Conservation (phyloP, 2,329 filamentous ascomycete species). For the Talaromyces sp. region DNA sequence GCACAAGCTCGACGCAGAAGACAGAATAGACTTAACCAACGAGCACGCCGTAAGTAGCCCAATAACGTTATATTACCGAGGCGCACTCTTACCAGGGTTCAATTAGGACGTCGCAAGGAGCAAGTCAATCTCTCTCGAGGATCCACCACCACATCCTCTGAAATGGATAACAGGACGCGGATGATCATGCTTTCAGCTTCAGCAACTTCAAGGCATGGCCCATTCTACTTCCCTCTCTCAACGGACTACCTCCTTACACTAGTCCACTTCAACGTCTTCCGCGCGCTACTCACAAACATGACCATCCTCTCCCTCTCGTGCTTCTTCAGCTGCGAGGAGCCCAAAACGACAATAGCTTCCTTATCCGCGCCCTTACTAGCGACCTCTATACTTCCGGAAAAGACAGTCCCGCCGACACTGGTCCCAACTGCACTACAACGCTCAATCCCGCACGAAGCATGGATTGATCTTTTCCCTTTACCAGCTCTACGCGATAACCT, state of each 20-base stretch:
- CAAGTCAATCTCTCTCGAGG: background rate
- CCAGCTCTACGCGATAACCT: slow-evolving; percentile 28
- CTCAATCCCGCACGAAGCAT: slow-evolving; percentile 28
- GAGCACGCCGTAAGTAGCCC: slow-evolving; percentile 24
- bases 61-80: background rate
- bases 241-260: slow-evolving; percentile 21
- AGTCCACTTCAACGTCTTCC: slow-evolving; percentile 22
- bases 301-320: slow-evolving; percentile 17
- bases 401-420: background rate
- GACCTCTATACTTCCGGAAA: background rate
- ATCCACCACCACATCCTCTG: background rate
- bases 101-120: slow-evolving; percentile 10
- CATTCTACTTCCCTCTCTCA: slow-evolving; percentile 14
- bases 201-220: background rate
- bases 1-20: slow-evolving; percentile 22
- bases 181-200: background rate
- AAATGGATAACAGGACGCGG: background rate
- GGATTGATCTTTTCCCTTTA: slow-evolving; percentile 33
- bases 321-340: slow-evolving; percentile 4
- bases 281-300: slow-evolving; percentile 22
- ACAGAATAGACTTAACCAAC: slow-evolving; percentile 27
- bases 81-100: background rate
- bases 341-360: slow-evolving; percentile 15
- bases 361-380: slow-evolving; percentile 4
- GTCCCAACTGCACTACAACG: slow-evolving; percentile 23